Evolutionary conservation across 305 asterid genomes (phyloP).

Genomic region (Solanum hybrid): DNA sequence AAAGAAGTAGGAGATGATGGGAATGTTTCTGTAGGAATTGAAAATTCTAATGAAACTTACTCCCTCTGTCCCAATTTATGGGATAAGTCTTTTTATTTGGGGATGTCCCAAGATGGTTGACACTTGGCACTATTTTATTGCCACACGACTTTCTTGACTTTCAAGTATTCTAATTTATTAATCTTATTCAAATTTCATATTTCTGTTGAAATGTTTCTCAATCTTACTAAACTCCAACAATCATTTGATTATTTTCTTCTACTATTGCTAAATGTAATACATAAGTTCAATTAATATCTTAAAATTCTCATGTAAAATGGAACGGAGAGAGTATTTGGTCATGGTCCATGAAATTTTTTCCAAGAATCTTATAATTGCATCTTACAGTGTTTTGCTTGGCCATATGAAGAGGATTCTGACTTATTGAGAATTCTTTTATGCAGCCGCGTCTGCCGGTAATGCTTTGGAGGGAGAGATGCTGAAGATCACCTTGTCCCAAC

Average conservation of each 20-base stretch:
- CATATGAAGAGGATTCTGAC: background rate
- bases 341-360: background rate
- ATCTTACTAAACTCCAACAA: background rate
- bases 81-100: background rate
- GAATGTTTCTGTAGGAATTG: background rate
- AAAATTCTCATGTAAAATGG: background rate
- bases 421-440: constrained; percentile 5
- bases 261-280: background rate
- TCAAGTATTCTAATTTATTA: background rate
- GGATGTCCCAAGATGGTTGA: background rate
- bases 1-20: background rate
- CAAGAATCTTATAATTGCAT: background rate
- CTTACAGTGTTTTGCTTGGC: background rate
- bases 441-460: constrained; percentile 45
- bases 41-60: background rate
- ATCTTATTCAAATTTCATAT: background rate
- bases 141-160: background rate
- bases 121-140: background rate
- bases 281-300: background rate
- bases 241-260: background rate
- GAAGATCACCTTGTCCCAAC: constrained; percentile 56
- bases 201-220: background rate
- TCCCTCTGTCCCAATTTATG: background rate
- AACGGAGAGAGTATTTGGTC: background rate
- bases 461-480: constrained; percentile 78